These are phyloP conservation scores for Xylaria sp. DNA, from an alignment of 2,329 filamentous ascomycete species.

Conservation along the genomic window DNA sequence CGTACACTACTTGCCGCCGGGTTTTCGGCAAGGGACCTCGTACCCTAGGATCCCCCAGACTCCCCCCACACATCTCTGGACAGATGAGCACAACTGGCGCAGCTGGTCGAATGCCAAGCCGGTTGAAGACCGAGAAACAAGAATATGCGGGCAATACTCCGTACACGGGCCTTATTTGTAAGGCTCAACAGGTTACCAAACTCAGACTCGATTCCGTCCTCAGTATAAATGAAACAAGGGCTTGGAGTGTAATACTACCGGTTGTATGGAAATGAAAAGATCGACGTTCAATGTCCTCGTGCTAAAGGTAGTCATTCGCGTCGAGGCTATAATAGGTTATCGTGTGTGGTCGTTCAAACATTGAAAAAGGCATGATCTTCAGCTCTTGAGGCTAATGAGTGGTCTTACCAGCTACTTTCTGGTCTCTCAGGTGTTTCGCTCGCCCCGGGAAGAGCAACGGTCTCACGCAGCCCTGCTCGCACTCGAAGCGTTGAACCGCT, in stretches of 20 bases:
- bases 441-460: constrained; percentile 7
- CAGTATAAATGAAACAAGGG: constrained; percentile 30
- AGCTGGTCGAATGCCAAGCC: constrained; percentile 34
- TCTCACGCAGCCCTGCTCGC: constrained; percentile 8
- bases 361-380: constrained; percentile 34
- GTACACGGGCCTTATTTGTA: background rate
- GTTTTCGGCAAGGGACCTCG: constrained; percentile 30
- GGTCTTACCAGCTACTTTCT: constrained; percentile 19
- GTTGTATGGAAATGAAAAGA: constrained; percentile 23
- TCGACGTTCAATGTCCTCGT: constrained; percentile 15
- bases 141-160: constrained; percentile 6
- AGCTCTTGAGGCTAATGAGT: constrained; percentile 9
- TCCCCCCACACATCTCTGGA: constrained; percentile 30
- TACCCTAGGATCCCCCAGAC: constrained; percentile 17
- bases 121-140: constrained; percentile 35
- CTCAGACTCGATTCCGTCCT: constrained; percentile 6
- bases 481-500: background rate
- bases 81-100: constrained; percentile 24
- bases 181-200: constrained; percentile 2
- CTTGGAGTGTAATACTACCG: constrained; percentile 15
- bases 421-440: constrained; percentile 21
- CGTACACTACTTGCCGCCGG: constrained; percentile 26
- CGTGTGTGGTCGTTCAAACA: constrained; percentile 12
- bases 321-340: constrained; percentile 12
- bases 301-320: constrained; percentile 9